A percentile compares a stretch with the other conserved stretches of the same genome.
Evolutionary conservation across 129 eudicot species (phyloP).

Genomic region (Lactuca sativa): DNA sequence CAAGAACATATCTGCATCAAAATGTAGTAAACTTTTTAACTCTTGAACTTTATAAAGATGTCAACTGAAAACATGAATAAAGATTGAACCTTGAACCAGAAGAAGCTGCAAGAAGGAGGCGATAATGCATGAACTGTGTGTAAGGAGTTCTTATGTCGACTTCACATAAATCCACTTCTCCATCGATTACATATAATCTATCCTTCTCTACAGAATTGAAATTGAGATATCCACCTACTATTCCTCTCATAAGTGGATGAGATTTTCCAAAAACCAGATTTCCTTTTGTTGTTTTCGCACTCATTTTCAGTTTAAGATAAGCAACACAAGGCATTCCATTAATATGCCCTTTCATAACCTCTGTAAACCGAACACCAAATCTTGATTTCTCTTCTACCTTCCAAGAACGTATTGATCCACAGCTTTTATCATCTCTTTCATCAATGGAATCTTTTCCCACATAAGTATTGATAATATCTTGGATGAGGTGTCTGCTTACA

Average conservation of each 20-base stretch:
- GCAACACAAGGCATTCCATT: constrained; percentile 47
- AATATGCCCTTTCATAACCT: constrained; percentile 45
- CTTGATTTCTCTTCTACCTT: constrained; percentile 10
- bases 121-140: constrained; percentile 51
- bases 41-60: neutral
- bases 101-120: constrained; percentile 44
- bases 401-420: neutral
- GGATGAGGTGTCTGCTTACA: constrained; percentile 38
- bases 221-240: constrained; percentile 38
- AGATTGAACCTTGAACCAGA: constrained; percentile 53
- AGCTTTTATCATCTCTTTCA: neutral
- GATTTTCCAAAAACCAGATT: constrained; percentile 24
- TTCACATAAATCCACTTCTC: constrained; percentile 48
- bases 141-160: constrained; percentile 42
- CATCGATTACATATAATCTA: constrained; percentile 38
- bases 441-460: neutral
- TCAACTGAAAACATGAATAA: neutral
- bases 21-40: neutral
- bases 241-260: constrained; percentile 33
- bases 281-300: neutral
- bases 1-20: constrained; percentile 44
- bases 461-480: constrained; percentile 23
- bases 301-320: constrained; percentile 39
- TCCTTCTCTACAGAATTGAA: constrained; percentile 37
- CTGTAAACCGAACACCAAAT: constrained; percentile 17